A percentile compares a stretch with the other conserved stretches of the same genome.
Evolutionary conservation across 768 basidiomycete genomes (phyloP).

Genomic region (Daedalea quercina): DNA sequence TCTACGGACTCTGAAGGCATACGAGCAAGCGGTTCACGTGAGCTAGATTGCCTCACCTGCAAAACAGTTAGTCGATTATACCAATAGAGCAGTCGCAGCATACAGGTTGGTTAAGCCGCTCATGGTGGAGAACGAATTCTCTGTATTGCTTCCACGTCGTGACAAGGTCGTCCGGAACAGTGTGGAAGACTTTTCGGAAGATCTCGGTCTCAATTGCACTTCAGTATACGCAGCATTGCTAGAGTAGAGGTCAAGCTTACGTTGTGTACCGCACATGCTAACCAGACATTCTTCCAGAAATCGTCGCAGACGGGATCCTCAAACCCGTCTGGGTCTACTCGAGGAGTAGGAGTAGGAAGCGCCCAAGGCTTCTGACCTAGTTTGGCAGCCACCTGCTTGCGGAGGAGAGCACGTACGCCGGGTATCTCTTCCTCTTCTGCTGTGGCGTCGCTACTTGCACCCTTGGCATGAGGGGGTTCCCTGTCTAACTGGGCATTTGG

Average conservation of each 20-base stretch:
- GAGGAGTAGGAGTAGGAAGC: constrained; percentile 60
- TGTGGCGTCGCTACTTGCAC: constrained; percentile 37
- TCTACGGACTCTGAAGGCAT: constrained; percentile 55
- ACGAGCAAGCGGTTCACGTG: constrained; percentile 42
- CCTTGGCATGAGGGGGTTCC: constrained; percentile 40
- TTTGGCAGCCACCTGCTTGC: constrained; percentile 49
- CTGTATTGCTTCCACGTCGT: constrained; percentile 96
- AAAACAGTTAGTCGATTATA: background rate
- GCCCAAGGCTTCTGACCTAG: constrained; percentile 50
- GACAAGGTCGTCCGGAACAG: constrained; percentile 86
- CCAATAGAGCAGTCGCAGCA: constrained; percentile 16
- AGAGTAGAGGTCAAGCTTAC: constrained; percentile 37
- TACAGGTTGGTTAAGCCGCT: constrained; percentile 66
- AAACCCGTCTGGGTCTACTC: constrained; percentile 70
- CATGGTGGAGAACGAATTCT: constrained; percentile 73
- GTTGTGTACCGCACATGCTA: constrained; percentile 81
- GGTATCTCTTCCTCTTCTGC: constrained; percentile 48
- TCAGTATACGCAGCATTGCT: background rate
- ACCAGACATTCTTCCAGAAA: constrained; percentile 92
- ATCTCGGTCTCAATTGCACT: constrained; percentile 71
- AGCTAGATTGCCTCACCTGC: constrained; percentile 37
- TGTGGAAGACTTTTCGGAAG: constrained; percentile 91
- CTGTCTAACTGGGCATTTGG: constrained; percentile 35
- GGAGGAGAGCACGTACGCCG: constrained; percentile 40
- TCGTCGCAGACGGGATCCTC: constrained; percentile 82